A percentile compares a stretch with the other conserved stretches of the same genome.
phyloP scores from a whole-genome alignment of 345 rosid genomes.

The Citrus reticulata region DNA sequence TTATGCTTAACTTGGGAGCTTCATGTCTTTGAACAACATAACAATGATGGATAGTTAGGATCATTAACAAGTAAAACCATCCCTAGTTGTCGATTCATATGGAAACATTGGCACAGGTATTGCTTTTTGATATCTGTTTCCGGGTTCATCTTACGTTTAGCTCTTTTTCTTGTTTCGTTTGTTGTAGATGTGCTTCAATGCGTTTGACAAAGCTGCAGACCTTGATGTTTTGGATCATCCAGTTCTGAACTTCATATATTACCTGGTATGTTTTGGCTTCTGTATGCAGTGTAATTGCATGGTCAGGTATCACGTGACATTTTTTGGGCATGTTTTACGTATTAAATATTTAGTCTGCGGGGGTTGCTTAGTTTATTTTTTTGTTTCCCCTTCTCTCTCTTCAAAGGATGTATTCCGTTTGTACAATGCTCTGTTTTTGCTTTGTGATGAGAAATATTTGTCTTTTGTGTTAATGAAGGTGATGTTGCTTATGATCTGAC shows the following conservation, averaged over 20 bases:
- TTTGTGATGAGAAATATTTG: background rate
- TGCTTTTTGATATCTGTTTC: background rate
- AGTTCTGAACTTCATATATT: constrained; percentile 73
- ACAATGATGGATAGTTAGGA: background rate
- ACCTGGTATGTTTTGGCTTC: constrained; percentile 51
- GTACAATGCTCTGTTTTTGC: background rate
- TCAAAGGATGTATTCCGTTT: background rate
- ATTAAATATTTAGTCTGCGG: background rate
- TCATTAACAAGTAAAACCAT: background rate
- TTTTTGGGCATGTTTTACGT: background rate
- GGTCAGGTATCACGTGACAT: background rate
- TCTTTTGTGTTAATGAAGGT: background rate
- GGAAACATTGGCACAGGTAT: background rate
- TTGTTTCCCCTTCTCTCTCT: background rate
- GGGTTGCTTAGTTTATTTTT: background rate
- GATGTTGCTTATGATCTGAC: background rate
- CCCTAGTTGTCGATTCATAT: background rate
- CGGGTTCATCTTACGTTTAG: constrained; percentile 1
- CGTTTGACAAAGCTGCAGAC: constrained; percentile 74
- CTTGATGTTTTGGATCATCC: constrained; percentile 87
- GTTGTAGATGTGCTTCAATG: constrained; percentile 72
- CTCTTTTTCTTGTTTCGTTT: constrained; percentile 3
- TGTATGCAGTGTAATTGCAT: background rate
- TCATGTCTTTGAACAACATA: background rate
- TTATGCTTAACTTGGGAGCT: background rate